Conservation (phyloP, 179 eudicot genomes). For the Silene noctiflora region DNA sequence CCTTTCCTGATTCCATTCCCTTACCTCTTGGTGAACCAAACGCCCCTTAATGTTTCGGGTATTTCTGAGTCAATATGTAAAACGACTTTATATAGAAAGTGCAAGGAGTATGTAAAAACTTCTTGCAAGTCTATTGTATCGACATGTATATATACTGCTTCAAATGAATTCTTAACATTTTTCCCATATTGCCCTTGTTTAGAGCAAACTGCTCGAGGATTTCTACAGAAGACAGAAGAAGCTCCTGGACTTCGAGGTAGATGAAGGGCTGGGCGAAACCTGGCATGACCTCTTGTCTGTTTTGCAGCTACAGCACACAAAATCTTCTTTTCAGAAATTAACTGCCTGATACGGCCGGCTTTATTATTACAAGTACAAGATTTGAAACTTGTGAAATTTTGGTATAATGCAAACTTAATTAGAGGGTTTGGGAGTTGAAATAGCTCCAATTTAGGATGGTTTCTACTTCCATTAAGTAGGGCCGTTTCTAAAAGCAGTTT, state of each 20-base stretch:
- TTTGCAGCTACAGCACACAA: constrained; percentile 77
- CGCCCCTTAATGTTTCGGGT: too few relatives aligned
- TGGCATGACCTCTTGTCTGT: constrained; percentile 89
- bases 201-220: constrained; percentile 83
- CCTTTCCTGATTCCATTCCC: too few relatives aligned
- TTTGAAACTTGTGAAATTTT: background rate
- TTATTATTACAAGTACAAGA: background rate
- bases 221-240: constrained; percentile 75
- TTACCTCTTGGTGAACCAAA: too few relatives aligned
- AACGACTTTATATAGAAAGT: too few relatives aligned
- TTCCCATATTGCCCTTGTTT: constrained; percentile 6
- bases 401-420: too few relatives aligned
- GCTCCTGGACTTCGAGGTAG: constrained; percentile 76
- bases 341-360: constrained; percentile 47
- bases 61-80: too few relatives aligned
- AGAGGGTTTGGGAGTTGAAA: too few relatives aligned
- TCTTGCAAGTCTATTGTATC: too few relatives aligned
- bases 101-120: too few relatives aligned
- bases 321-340: constrained; percentile 55
- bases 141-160: background rate
- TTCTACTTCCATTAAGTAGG: too few relatives aligned
- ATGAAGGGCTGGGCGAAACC: constrained; percentile 68
- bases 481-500: too few relatives aligned
- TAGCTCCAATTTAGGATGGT: too few relatives aligned
- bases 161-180: constrained; percentile 15